Base-by-base conservation (phyloP, 2,329 filamentous ascomycete species). In the Ciborinia camelliae region DNA sequence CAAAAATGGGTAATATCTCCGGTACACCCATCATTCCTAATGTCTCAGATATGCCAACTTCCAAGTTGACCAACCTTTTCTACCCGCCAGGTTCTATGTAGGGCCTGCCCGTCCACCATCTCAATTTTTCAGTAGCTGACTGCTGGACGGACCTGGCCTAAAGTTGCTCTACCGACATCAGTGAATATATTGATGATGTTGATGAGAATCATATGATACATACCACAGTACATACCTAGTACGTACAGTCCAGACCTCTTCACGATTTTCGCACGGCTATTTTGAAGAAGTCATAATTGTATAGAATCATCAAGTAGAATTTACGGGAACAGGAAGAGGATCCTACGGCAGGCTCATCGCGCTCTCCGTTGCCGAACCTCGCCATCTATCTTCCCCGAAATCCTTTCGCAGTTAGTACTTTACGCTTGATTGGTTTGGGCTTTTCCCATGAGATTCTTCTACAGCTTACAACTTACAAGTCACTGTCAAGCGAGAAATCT, bases 1-100 rank as follows among this genome's bases (percentile, higher is more conserved):
- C 62, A 50, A 32, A 32, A 63, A n/a, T 63, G 32, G 53, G 62
- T 23, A 41, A 63, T 50, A 63, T 59, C 52, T 59, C 62, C 62
- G 62, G 50, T 43, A 39, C 37, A 32, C 53, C 53, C 32, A 58
- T 63, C 41, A 6, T 32, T 63, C 26, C 15, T 50, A 41, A 58
- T 63, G 52, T 58, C 62, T 63, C 45, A 41, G 43, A 50, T 63
- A 43, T 51, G 53, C 18, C 43, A 63, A 23, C n/a, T 48, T 43
- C 18, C 43, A 63, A 23, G 30, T 48, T 43, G 20, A 26, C 52
- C 41, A 50, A 63, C 15, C 26, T 52, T 47, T 28, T 54, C 43
- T 53, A 37, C 26, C 35, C 60, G 39, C 51, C 55, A 35, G 30
- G 32, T 48, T 60, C 43, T 35, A 59, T 37, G 32, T 41, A 41